A percentile compares a stretch with the other conserved stretches of the same genome.
phyloP scores from a whole-genome alignment of 2,329 filamentous ascomycete genomes.

The Zymoseptoria pseudotritici region DNA sequence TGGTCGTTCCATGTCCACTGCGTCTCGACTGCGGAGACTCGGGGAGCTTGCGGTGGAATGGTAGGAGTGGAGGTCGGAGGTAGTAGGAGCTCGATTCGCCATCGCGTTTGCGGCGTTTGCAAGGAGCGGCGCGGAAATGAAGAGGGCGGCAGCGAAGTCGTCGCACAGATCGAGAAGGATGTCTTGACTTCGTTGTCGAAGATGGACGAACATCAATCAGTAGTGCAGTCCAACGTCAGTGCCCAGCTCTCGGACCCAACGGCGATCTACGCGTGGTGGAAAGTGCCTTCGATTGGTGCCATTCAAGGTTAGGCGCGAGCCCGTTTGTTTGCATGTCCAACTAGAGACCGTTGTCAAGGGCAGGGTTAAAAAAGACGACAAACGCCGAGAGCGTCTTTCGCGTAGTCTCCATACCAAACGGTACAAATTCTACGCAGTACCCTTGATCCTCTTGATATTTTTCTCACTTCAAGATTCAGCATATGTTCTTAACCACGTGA shows the following conservation, averaged over 20 bases:
- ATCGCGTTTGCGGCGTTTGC: neutral
- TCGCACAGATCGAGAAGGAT: slow-evolving; percentile 10
- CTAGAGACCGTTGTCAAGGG: neutral
- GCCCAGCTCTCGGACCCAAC: neutral
- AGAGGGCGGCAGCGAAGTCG: slow-evolving; percentile 7
- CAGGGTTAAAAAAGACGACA: neutral
- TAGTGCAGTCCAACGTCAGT: neutral
- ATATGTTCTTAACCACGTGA: neutral
- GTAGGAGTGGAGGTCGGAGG: slow-evolving; percentile 13
- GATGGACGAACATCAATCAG: slow-evolving; percentile 12
- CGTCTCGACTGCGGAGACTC: slow-evolving; percentile 36
- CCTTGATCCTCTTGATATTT: neutral
- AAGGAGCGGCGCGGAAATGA: neutral
- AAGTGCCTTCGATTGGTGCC: neutral
- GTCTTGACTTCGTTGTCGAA: slow-evolving; percentile 9
- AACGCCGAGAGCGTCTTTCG: neutral
- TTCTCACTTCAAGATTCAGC: neutral
- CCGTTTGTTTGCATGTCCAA: neutral
- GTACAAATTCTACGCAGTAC: neutral
- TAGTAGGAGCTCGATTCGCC: slow-evolving; percentile 9
- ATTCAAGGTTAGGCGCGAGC: neutral
- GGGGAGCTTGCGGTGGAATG: slow-evolving; percentile 36
- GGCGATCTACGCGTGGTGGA: neutral
- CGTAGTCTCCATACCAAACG: neutral
- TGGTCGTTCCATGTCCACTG: slow-evolving; percentile 23